Percentiles rank a stretch among this genome's conserved stretches.
Evolutionary conservation across 2,329 filamentous ascomycete species (phyloP).

Genomic region (Dactylonectria macrodidyma): DNA sequence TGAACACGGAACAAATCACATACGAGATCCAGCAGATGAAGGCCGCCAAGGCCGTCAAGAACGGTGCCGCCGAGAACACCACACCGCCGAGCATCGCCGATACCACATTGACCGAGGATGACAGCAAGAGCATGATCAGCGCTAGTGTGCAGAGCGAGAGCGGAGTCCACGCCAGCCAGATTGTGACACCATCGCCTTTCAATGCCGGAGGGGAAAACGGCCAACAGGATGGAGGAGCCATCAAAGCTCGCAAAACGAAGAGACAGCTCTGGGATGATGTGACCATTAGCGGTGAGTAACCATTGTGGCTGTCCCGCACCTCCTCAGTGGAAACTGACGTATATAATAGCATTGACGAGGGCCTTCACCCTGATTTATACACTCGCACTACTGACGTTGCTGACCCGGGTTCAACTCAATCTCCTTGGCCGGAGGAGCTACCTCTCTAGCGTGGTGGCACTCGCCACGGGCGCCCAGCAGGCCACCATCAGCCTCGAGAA

Average conservation of each 20-base stretch:
- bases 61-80: constrained; percentile 68
- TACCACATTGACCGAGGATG: constrained; percentile 86
- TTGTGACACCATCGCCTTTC: constrained; percentile 69
- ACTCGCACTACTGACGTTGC: constrained; percentile 87
- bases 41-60: constrained; percentile 73
- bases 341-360: constrained; percentile 81
- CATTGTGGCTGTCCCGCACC: not conserved
- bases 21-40: constrained; percentile 96
- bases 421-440: constrained; percentile 96
- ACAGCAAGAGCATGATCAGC: constrained; percentile 82
- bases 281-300: constrained; percentile 87
- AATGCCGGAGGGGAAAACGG: constrained; percentile 54
- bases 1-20: constrained; percentile 94
- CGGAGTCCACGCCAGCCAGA: constrained; percentile 86
- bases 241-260: constrained; percentile 81
- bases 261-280: constrained; percentile 97
- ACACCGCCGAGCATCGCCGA: constrained; percentile 73
- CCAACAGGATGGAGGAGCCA: constrained; percentile 56
- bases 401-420: constrained; percentile 96
- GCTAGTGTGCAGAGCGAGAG: constrained; percentile 84
- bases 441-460: constrained; percentile 92
- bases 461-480: constrained; percentile 82
- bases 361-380: constrained; percentile 95
- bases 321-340: constrained; percentile 26
- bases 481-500: constrained; percentile 92